Evolutionary conservation across 2,329 filamentous ascomycete species (phyloP), one percentile per base, ranked within the genome.

Genomic region (Fusarium decemcellulare): DNA sequence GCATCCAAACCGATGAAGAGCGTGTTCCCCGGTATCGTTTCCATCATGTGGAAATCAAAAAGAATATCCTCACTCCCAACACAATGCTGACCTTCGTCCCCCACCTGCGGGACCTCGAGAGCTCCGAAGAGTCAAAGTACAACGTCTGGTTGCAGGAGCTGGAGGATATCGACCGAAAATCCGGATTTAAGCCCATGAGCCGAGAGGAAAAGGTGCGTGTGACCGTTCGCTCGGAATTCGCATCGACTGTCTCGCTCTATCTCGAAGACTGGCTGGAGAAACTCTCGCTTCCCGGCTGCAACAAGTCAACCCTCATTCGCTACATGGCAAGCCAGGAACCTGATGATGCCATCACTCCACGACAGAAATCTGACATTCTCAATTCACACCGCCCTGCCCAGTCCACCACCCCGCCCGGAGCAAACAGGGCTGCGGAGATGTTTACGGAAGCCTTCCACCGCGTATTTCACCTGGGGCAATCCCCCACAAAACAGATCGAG

Each of bases 21-120:
- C 80, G 83, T n/a, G 87, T 88, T 9, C 88, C 88, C n/a, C 79
- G 79, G 29, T 90, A 90, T 72, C 81, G 85, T 32, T 89, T 88
- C 67, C 88, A 90, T 69, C 86, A 89, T 62, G 85, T 89, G 39
- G 85, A 88, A 72, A 88, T 90, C 54, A 82, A 81, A 73, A 88
- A 86, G 73, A 90, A 89, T 59, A 84, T 90, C 37, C 80, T 89
- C 32, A 87, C 87, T 0, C 86, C 87, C 5, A 88, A 89, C 72
- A 88, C 87, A 2, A 87, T 87, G 81, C 80, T 89, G 56, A 88
- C 85, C 34, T 90, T 88, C 73, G 86, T 89, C 14, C 88, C 88
- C 14, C 87, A 89, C 74, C 77, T 90, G 53, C 83, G 86, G 56
- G 88, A 90, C 65, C 78, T 90, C 30, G 84, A 87, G 48, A 84